These are phyloP conservation scores for Annulohypoxylon maeteangense DNA, from an alignment of 495 filamentous ascomycete genomes.

Conservation along the genomic window DNA sequence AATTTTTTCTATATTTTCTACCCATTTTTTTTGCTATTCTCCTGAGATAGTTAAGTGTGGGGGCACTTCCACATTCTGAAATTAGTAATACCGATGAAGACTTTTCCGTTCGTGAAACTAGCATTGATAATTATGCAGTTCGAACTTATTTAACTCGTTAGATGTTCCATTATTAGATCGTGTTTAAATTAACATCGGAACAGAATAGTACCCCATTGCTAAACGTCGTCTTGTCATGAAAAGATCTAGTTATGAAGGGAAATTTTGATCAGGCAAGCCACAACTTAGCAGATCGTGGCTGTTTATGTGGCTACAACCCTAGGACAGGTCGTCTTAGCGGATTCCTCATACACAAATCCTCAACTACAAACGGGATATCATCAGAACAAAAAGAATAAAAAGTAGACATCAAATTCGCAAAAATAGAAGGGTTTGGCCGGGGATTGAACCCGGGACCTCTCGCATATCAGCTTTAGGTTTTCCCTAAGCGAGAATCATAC, in stretches of 20 bases:
- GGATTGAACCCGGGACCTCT: constrained; percentile 46
- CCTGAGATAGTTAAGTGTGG: background rate
- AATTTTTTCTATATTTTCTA: background rate
- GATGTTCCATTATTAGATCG: too few species aligned
- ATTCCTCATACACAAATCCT: background rate
- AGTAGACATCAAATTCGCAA: background rate
- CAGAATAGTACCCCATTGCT: background rate
- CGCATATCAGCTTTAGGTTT: constrained; percentile 36
- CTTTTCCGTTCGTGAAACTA: too few species aligned
- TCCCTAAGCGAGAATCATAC: constrained; percentile 47
- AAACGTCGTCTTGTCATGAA: too few species aligned
- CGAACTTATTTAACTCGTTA: too few species aligned
- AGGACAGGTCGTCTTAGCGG: background rate
- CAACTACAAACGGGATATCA: background rate
- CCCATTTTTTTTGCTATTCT: background rate
- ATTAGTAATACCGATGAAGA: too few species aligned
- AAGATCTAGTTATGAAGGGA: too few species aligned
- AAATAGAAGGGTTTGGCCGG: constrained; percentile 41
- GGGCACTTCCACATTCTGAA: too few species aligned
- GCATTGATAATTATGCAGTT: too few species aligned
- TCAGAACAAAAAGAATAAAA: background rate
- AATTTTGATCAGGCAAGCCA: background rate
- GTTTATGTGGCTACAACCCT: background rate
- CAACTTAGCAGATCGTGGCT: background rate
- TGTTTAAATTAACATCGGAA: too few species aligned